Percentiles rank a stretch among this genome's conserved stretches.
phyloP scores from a whole-genome alignment of 345 rosid genomes.

The Syzygium grande region DNA sequence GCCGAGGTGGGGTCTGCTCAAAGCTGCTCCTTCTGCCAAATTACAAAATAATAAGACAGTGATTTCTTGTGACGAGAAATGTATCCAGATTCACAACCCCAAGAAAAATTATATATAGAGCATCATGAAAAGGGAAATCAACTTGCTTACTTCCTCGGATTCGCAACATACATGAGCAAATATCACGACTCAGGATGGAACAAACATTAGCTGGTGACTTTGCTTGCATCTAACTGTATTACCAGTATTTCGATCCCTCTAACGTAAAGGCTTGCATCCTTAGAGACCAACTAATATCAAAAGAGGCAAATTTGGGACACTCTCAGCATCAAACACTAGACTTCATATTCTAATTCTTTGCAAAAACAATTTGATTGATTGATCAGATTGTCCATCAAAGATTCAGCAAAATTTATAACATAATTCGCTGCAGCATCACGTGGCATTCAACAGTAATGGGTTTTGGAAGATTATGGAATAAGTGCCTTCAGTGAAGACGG shows the following conservation, averaged over 20 bases:
- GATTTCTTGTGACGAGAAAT: too few species aligned
- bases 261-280: neutral
- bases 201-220: neutral
- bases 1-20: constrained; percentile 16
- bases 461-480: neutral
- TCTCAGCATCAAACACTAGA: neutral
- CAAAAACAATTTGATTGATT: neutral
- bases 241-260: neutral
- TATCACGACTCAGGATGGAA: neutral
- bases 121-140: neutral
- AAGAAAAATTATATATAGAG: neutral
- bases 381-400: neutral
- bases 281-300: neutral
- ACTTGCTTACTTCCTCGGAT: neutral
- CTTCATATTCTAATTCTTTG: neutral
- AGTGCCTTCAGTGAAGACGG: neutral
- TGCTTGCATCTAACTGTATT: neutral
- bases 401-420: neutral
- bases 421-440: neutral
- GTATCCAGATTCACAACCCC: neutral
- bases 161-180: neutral
- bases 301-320: neutral
- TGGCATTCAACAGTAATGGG: neutral
- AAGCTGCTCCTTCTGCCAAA: constrained; percentile 37
- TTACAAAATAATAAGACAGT: neutral